Evolutionary conservation across 371 early-diverging fungal species (phyloP).

Genomic region (Mortierella sp.): DNA sequence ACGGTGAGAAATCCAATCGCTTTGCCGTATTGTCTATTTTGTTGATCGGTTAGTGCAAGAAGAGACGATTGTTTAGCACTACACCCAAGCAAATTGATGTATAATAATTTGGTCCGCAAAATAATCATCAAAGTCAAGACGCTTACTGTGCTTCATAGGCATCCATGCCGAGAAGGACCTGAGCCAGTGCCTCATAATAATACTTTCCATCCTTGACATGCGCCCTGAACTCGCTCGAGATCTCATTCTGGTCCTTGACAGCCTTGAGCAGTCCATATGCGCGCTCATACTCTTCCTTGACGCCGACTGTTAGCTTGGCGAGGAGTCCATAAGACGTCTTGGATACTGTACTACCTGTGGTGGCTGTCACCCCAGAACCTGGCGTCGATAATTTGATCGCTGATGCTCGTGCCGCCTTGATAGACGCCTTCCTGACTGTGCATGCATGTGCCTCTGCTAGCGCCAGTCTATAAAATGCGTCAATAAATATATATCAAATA

Average conservation of each 20-base stretch:
- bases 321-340: constrained; percentile 69
- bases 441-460: constrained; percentile 52
- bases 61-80: neutral
- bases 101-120: constrained; percentile 18
- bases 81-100: neutral
- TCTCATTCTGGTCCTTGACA: constrained; percentile 67
- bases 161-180: constrained; percentile 73
- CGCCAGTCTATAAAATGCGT: constrained; percentile 23
- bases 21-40: constrained; percentile 68
- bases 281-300: constrained; percentile 74
- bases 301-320: constrained; percentile 74
- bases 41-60: neutral
- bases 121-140: neutral
- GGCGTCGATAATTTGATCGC: constrained; percentile 14
- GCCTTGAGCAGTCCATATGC: constrained; percentile 73
- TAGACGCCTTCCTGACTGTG: constrained; percentile 46
- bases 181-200: constrained; percentile 68
- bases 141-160: constrained; percentile 74
- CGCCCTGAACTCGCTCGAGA: constrained; percentile 68
- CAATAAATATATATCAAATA: neutral
- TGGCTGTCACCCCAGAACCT: constrained; percentile 1
- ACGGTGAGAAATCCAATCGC: constrained; percentile 74
- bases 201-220: constrained; percentile 70
- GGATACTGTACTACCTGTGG: constrained; percentile 64
- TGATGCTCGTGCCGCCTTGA: constrained; percentile 49